These are phyloP conservation scores for Penstemon eatonii DNA, from an alignment of 257 asterid species.

Conservation along the genomic window DNA sequence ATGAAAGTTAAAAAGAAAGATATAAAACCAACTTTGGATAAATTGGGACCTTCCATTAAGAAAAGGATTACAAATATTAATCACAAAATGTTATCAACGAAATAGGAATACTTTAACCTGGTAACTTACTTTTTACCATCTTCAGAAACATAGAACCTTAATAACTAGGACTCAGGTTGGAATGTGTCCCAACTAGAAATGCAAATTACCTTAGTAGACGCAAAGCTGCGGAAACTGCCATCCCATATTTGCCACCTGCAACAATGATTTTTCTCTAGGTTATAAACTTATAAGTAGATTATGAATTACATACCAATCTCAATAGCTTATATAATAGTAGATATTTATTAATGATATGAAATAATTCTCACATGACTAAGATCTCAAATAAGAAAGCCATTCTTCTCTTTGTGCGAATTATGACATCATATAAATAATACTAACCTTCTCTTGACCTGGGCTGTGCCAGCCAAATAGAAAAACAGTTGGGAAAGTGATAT, in stretches of 20 bases:
- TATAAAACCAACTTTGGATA: conserved; percentile 2
- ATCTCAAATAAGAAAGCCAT: neutral
- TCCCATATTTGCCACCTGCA: conserved; percentile 77
- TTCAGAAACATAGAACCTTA: conserved; percentile 5
- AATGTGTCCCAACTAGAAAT: neutral
- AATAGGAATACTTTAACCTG: conserved; percentile 7
- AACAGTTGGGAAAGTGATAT: conserved; percentile 59
- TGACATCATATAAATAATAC: conserved; percentile 30
- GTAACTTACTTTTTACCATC: conserved; percentile 21
- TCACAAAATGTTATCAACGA: conserved; percentile 2
- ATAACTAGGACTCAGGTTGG: conserved; percentile 3
- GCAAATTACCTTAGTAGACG: conserved; percentile 64
- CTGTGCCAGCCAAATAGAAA: conserved; percentile 58
- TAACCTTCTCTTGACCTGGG: conserved; percentile 78
- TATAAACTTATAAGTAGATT: conserved; percentile 22
- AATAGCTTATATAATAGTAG: neutral
- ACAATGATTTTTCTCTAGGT: conserved; percentile 35
- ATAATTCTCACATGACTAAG: conserved; percentile 17
- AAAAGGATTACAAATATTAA: conserved; percentile 15
- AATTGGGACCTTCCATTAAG: conserved; percentile 11
- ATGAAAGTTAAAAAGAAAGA: conserved; percentile 19
- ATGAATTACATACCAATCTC: conserved; percentile 5
- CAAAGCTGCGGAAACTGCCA: conserved; percentile 46
- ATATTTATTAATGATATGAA: conserved; percentile 15
- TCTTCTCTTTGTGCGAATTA: conserved; percentile 5